phyloP scores from a whole-genome alignment of 1,139 yeast genomes.

The Tardiomyces depauwii region DNA sequence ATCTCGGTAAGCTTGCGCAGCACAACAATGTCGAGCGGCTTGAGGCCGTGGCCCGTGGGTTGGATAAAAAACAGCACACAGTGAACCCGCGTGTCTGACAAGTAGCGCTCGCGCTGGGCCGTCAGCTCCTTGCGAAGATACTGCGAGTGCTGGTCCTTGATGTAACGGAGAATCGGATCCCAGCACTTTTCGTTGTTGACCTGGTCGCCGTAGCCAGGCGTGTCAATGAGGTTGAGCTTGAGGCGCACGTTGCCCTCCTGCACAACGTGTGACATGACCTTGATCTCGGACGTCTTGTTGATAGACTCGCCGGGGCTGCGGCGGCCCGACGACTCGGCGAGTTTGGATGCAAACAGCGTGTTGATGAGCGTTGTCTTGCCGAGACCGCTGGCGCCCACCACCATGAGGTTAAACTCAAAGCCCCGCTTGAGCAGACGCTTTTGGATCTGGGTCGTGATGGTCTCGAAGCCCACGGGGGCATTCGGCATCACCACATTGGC shows the following conservation, averaged over 20 bases:
- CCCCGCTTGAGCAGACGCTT: slow-evolving; percentile 86
- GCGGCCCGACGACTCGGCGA: slow-evolving; percentile 67
- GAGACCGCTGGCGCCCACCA: slow-evolving; percentile 86
- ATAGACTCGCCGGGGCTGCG: slow-evolving; percentile 55
- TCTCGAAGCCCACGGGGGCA: slow-evolving; percentile 84
- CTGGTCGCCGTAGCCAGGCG: slow-evolving; percentile 97
- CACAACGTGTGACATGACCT: slow-evolving; percentile 55
- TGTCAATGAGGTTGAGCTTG: slow-evolving; percentile 80
- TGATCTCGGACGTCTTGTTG: slow-evolving; percentile 81
- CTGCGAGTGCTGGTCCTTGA: slow-evolving; percentile 92
- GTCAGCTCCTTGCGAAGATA: slow-evolving; percentile 92
- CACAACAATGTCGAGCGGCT: slow-evolving; percentile 72
- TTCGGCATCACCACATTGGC: slow-evolving; percentile 9
- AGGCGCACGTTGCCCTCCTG: slow-evolving; percentile 81
- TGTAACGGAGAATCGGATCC: slow-evolving; percentile 93
- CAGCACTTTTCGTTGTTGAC: slow-evolving; percentile 89
- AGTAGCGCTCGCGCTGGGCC: slow-evolving; percentile 80
- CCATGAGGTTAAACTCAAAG: slow-evolving; percentile 88
- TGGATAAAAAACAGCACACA: slow-evolving; percentile 84
- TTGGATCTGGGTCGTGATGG: slow-evolving; percentile 92
- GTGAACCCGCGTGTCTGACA: slow-evolving; percentile 89
- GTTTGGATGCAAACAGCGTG: slow-evolving; percentile 76
- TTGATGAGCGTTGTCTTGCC: slow-evolving; percentile 90
- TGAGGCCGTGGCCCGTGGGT: slow-evolving; percentile 76
- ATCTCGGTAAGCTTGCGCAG: slow-evolving; percentile 79